phyloP scores from a whole-genome alignment of 2,329 filamentous ascomycete genomes.

The Hirsutella thompsonii region DNA sequence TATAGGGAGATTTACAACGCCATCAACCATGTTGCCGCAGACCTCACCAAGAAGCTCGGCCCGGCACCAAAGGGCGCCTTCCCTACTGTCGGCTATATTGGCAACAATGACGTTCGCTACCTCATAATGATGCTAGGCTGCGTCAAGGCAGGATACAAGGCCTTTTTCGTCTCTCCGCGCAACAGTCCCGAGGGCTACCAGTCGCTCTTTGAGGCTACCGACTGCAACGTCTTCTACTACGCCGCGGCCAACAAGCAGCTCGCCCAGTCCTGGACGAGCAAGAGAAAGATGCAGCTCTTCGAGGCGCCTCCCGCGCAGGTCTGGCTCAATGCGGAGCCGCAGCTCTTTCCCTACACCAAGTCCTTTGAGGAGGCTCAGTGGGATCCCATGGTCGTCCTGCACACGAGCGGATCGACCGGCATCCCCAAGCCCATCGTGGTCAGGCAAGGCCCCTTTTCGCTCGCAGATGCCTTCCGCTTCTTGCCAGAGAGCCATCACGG shows the following conservation, averaged over 20 bases:
- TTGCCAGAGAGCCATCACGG: slow-evolving; percentile 4
- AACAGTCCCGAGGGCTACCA: slow-evolving; percentile 6
- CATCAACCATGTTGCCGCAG: slow-evolving; percentile 16
- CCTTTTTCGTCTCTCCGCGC: slow-evolving; percentile 6
- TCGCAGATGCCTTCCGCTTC: slow-evolving; percentile 18
- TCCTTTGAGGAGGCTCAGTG: slow-evolving; percentile 4
- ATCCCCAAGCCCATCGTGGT: slow-evolving; percentile 21
- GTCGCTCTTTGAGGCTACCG: slow-evolving; percentile 28
- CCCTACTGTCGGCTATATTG: slow-evolving; percentile 21
- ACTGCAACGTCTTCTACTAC: slow-evolving; percentile 26
- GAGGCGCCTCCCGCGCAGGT: slow-evolving; percentile 17
- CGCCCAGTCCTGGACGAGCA: slow-evolving; percentile 5
- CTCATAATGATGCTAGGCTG: slow-evolving; percentile 6
- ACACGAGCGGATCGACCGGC: slow-evolving; percentile 7
- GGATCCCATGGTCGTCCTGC: slow-evolving; percentile 6
- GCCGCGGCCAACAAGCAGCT: slow-evolving; percentile 4
- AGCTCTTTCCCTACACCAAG: slow-evolving; percentile 10
- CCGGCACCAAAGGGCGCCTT: slow-evolving; percentile 13
- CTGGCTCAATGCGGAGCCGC: slow-evolving; percentile 20
- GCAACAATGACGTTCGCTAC: slow-evolving; percentile 9
- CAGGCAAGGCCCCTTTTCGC: slow-evolving; percentile 22
- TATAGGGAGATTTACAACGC: slow-evolving; percentile 13
- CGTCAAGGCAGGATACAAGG: slow-evolving; percentile 6
- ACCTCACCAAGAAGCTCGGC: slow-evolving; percentile 23
- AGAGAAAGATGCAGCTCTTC: slow-evolving; percentile 20